Evolutionary conservation across 2,329 filamentous ascomycete genomes (phyloP), one percentile per base, ranked within the genome.

Genomic region (Amauroascus niger): DNA sequence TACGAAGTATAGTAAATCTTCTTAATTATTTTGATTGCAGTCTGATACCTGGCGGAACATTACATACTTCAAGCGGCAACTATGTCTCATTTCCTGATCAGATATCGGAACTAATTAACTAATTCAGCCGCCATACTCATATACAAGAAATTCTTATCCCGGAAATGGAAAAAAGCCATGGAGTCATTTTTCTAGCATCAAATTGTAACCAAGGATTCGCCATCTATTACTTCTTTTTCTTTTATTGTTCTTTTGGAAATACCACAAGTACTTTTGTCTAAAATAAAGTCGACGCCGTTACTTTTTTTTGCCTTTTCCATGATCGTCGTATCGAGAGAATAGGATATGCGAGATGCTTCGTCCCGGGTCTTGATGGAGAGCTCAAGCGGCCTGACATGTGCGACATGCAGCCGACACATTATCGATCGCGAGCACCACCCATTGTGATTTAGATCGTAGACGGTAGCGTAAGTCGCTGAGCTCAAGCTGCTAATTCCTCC

Each of bases 391-490:
- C 61, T 9, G 52, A 61, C 54, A 53, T 63, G 16, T 24, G 45
- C 52, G 18, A 41, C 41, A 30, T 58, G 61, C 16, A 30, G 32
- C 41, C 32, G 40, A 57, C 26, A 18, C 40, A 39, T 30, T n/a
- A 22, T 46, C 22, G 6, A 59, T 64, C 64, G 60, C 69, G 67
- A 71, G 68, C 65, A 71, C 69, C 62, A 67, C 67, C 64, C 58
- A 39, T 40, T n/a, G 32, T 30, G 20, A n/a, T 6, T 40, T 16
- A 14, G 20, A 32, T 7, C 3, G 28, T 30, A 5, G n/a, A 6
- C 14, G 44, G 16, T 2, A 13, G 20, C 14, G 3, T 18, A 24
- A 30, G 4, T 28, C 3, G 28, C 11, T 24, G 30, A 37, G 24
- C n/a, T 11, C 26, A 32, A 46, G n/a, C n/a, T n/a, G n/a, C n/a